Evolutionary conservation across 768 basidiomycete species (phyloP).

Genomic region (Collybia sordida): DNA sequence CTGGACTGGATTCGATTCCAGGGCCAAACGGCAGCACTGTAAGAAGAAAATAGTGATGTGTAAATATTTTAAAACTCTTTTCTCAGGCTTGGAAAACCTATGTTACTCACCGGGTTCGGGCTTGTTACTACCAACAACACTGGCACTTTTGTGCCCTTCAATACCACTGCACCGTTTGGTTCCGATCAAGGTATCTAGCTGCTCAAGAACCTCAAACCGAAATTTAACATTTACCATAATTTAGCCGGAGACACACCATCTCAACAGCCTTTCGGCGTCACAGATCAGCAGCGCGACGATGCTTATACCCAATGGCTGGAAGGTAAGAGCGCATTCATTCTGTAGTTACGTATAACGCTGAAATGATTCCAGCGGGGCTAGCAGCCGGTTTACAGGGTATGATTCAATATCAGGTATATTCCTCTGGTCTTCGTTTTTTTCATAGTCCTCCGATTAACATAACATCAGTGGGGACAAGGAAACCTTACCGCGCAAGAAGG

Average conservation of each 20-base stretch:
- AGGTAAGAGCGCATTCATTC: conserved; percentile 27
- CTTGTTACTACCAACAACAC: conserved; percentile 58
- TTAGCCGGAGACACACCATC: not conserved
- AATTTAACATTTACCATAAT: not conserved
- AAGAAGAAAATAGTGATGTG: conserved; percentile 13
- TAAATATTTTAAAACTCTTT: not conserved
- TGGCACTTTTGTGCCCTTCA: conserved; percentile 61
- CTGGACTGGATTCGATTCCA: conserved; percentile 56
- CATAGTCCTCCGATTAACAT: no score
- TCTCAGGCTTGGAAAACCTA: conserved; percentile 57
- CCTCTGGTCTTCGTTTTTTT: not conserved
- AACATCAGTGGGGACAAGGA: conserved; percentile 53
- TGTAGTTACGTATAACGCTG: not conserved
- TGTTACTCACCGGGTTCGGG: conserved; percentile 55
- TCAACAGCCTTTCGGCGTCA: conserved; percentile 45
- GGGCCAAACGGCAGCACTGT: conserved; percentile 43
- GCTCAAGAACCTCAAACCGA: not conserved
- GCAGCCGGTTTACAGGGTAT: conserved; percentile 43
- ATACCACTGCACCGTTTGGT: conserved; percentile 45
- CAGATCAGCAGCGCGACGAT: conserved; percentile 48
- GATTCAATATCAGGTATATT: conserved; percentile 45
- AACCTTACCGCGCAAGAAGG: conserved; percentile 47
- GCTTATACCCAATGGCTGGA: conserved; percentile 56
- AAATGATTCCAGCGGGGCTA: not conserved
- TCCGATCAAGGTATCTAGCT: conserved; percentile 21